Evolutionary conservation across 768 basidiomycete genomes (phyloP), one percentile per base, ranked within the genome.

Genomic region (Grammothele lineata): DNA sequence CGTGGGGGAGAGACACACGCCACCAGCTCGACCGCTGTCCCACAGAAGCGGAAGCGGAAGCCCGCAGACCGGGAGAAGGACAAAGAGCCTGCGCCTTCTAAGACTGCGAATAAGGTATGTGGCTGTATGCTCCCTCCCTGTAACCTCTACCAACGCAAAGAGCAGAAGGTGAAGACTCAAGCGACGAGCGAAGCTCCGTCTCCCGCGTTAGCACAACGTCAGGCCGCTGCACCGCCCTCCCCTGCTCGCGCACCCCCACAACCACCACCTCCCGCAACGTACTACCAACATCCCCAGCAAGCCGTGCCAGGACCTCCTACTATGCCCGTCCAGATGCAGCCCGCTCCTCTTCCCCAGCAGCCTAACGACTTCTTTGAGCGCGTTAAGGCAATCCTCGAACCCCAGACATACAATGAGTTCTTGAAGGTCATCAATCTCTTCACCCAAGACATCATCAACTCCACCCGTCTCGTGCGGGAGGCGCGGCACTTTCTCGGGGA

Each of bases 371-470:
- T 97, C 69, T 99, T 99, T 63, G 93, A 96, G 48, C 86, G 87
- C 22, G 92, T 97, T 40, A 85, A 83, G 57, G 79, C 78, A 14
- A 72, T 77, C 1, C 69, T 92, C 36, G 83, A 85, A 46, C 83
- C 76, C 52, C 87, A 90, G 39, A 80, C 82, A 1, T 91, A 87
- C 67, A 91, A 93, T 63, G 96, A 98, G 66, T 98, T 99, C 67
- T 70, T 99, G 51, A 96, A 93, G 62, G 72, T 98, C 37, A 78
- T 97, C 56, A 97, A 98, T 65, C 75, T 99, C 2, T 99, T 93
- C 61, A 88, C 91, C 2, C 92, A 95, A 61, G 91, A 93, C 50
- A 82, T 90, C 60, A 95, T 99, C 57, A 93, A 97, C 58, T 80
- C 83, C 2, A 78, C 83, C 21, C 81, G 85, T 14, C 77, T 98